phyloP scores from a whole-genome alignment of 441 rosid species.

The Euphorbia corollata region DNA sequence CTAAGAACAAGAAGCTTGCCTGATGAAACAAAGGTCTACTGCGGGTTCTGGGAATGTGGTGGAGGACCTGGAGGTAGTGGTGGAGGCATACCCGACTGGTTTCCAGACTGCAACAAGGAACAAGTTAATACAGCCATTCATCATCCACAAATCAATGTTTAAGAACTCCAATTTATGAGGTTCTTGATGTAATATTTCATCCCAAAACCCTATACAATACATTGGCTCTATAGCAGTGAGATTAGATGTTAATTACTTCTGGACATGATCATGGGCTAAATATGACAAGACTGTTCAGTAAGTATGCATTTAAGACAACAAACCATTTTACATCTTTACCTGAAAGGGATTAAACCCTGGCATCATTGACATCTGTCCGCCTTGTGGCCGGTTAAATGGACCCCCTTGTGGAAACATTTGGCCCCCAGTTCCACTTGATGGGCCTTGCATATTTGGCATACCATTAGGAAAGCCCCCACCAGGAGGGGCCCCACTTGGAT shows the following conservation, averaged over 20 bases:
- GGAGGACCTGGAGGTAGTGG: too few relatives aligned
- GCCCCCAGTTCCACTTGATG: slow-evolving; percentile 36
- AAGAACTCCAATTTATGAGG: neutral
- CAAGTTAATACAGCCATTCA: too few relatives aligned
- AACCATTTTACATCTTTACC: too few relatives aligned
- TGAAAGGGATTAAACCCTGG: too few relatives aligned
- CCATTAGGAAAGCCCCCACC: slow-evolving; percentile 64
- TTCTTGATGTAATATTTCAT: neutral
- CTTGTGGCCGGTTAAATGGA: neutral
- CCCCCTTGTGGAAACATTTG: slow-evolving; percentile 44
- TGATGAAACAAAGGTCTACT: too few relatives aligned
- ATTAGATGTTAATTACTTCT: neutral
- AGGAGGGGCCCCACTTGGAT: slow-evolving; percentile 47
- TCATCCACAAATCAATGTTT: too few relatives aligned
- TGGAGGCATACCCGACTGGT: too few relatives aligned
- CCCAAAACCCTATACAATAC: neutral
- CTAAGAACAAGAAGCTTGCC: too few relatives aligned
- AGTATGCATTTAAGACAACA: too few relatives aligned
- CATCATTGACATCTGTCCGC: too few relatives aligned
- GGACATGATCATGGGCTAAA: neutral
- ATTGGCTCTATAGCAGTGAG: neutral
- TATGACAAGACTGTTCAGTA: neutral
- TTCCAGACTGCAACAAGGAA: too few relatives aligned
- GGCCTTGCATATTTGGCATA: slow-evolving; percentile 75
- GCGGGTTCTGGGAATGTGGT: too few relatives aligned